Conservation (phyloP, 306 rosid species). For the Inga laurina region DNA sequence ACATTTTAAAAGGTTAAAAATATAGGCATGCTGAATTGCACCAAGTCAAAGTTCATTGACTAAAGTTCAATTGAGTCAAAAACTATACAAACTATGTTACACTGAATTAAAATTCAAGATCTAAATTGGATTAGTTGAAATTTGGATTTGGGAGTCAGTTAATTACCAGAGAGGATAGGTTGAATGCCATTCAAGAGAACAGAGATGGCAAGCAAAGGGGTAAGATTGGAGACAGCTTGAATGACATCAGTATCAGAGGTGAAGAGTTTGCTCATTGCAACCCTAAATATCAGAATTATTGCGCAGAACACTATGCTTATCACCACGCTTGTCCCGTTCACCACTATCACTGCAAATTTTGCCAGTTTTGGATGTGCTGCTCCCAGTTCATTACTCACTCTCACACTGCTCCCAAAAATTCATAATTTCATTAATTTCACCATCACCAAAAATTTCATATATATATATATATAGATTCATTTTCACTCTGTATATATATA, state of each 20-base stretch:
- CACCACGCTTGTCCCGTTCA: conserved; percentile 42
- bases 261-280: conserved; percentile 46
- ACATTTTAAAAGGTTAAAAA: too few species aligned
- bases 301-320: conserved; percentile 43
- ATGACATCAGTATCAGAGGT: conserved; percentile 41
- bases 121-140: too few species aligned
- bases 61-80: too few species aligned
- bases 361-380: conserved; percentile 51
- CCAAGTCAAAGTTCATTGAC: too few species aligned
- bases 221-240: conserved; percentile 39
- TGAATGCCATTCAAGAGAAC: conserved; percentile 56
- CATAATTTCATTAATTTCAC: background rate
- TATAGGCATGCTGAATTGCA: too few species aligned
- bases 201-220: conserved; percentile 52
- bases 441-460: background rate
- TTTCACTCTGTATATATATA: too few species aligned
- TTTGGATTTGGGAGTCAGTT: background rate
- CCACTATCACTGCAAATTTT: conserved; percentile 45
- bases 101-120: too few species aligned
- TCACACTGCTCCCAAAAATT: conserved; percentile 34
- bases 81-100: too few species aligned
- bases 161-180: conserved; percentile 49
- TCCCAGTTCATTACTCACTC: conserved; percentile 58
- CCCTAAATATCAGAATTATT: conserved; percentile 36
- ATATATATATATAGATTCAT: background rate